Base-by-base conservation (phyloP, 169 alveolate species). In the Eimeria necatrix region DNA sequence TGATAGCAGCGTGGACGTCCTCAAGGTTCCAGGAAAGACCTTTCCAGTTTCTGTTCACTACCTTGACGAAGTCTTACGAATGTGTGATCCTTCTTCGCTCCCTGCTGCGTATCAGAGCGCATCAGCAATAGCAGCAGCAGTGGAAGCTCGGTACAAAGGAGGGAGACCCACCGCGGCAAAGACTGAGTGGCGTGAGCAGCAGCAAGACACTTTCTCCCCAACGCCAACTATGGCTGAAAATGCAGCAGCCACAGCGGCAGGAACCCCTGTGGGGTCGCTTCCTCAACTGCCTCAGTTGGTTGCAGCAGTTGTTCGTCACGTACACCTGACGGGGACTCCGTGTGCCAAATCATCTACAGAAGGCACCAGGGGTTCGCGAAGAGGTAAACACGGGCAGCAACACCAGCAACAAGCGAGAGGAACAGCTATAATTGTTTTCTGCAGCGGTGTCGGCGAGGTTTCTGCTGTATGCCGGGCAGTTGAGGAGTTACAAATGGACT, bases 1-100 rank as follows among this genome's bases (percentile, higher is more conserved):
- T 12, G 61, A 85, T 56, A 59, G 41, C 81, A 61, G 61, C 64
- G 93, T 85, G 85, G 80, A 41, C 53, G 59, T 71, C 49, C 98
- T 98, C 96, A 97, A 97, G 51, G 99, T 99, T 52, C 99, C 99
- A 22, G 99, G 99, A 9, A 96, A 99, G 94, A 99, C 99, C 12
- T 99, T 98, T 94, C 99, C 99, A 49, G 99, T 99, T 41, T 97
- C 97, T 24, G 96, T 98, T 22, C 98, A 98, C 94, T 99, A 98
- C 95, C 90, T 81, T 52, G 59, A 49, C 46, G 90, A 81, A 14
- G 90, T 81, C 22, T 12, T 81, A 8, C 16, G 20, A 18, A 81
- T 81, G 90, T 81, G 90, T 51, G 90, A 81, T 41, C 52, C 74
- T 1, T 49, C 90, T 5, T 81, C 73, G n/a, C 90, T 81, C 12